Conservation (phyloP, 495 filamentous ascomycete genomes). For the Penicillium samsonianum region DNA sequence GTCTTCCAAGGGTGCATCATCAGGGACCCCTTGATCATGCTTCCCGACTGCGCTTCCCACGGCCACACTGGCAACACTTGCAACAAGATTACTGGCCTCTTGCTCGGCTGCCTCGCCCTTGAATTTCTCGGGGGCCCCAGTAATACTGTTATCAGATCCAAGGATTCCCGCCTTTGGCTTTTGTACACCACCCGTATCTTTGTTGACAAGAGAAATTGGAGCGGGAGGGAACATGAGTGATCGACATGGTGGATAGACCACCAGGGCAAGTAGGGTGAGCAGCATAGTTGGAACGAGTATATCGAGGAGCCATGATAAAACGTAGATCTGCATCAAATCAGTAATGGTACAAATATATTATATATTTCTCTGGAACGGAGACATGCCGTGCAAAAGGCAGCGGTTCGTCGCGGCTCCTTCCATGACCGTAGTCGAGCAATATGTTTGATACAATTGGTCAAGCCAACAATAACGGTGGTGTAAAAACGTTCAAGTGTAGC, state of each 20-base stretch:
- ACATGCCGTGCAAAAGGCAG: constrained; percentile 61
- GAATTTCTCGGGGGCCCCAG: constrained; percentile 79
- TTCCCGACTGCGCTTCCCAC: constrained; percentile 76
- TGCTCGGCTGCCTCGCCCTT: constrained; percentile 85
- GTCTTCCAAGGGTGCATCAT: constrained; percentile 44
- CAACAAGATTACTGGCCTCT: constrained; percentile 79
- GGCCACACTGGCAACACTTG: constrained; percentile 70
- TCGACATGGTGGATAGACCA: constrained; percentile 65
- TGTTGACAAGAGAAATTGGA: constrained; percentile 69
- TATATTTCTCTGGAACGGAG: constrained; percentile 52
- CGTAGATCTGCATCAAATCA: constrained; percentile 57
- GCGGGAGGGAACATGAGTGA: constrained; percentile 73
- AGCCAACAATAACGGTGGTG: constrained; percentile 70
- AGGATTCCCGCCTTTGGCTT: constrained; percentile 75
- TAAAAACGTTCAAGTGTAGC: constrained; percentile 80
- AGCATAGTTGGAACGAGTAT: constrained; percentile 61
- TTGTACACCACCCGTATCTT: constrained; percentile 66
- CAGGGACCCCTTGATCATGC: constrained; percentile 55
- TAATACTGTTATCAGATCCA: constrained; percentile 73
- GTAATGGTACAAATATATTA: background rate
- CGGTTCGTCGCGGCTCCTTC: constrained; percentile 71
- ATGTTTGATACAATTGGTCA: constrained; percentile 69
- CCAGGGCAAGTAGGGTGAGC: constrained; percentile 60
- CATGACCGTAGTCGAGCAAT: constrained; percentile 76
- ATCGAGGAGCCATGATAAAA: constrained; percentile 72